Evolutionary conservation across 2,329 filamentous ascomycete genomes (phyloP), one percentile per base, ranked within the genome.

Genomic region (Talaromyces sp.): DNA sequence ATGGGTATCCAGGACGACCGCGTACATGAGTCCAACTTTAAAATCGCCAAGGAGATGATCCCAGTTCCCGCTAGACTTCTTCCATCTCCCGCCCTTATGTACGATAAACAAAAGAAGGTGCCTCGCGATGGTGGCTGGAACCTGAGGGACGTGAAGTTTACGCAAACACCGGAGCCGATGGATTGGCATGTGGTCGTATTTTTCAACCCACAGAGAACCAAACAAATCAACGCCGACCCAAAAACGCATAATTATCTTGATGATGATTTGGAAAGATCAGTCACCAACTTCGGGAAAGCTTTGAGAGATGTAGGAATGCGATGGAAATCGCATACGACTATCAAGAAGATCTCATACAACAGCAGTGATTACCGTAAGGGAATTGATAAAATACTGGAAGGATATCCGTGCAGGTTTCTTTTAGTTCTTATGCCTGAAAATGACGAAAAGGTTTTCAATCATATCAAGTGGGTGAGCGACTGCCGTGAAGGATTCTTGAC

Each of bases 401-500:
- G 29, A 45, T 1, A 3, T 2, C 9, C 5, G 27, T 46, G 10
- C 20, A 46, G 41, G 3, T 47, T 63, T 6, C 20, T 63, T n/a
- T 2, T 90, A 5, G 37, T 63, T 17, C 8, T 90, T 7, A 71
- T 88, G 2, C 74, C 79, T 7, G 67, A 73, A 7, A 74, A 75
- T 11, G 76, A 82, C 48, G 72, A 80, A 20, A 73, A 73, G 46
- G 57, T 84, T 1, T 91, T 91, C 68, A 79, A 81, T 52, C 73
- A 70, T 5, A 78, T 93, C 69, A 93, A 93, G 72, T 80, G 71
- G 33, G 69, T 83, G 0, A 86, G 82, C 6, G 89, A 93, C 64
- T 76, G 83, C 19, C 67, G 77, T 2, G 76, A 76, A 37, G 89
- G 89, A 2, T 76, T 91, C 20, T 82, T 85, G 51, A 88, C 86